Evolutionary conservation across 768 basidiomycete genomes (phyloP).

Genomic region (Rhodotorula taiwanensis): DNA sequence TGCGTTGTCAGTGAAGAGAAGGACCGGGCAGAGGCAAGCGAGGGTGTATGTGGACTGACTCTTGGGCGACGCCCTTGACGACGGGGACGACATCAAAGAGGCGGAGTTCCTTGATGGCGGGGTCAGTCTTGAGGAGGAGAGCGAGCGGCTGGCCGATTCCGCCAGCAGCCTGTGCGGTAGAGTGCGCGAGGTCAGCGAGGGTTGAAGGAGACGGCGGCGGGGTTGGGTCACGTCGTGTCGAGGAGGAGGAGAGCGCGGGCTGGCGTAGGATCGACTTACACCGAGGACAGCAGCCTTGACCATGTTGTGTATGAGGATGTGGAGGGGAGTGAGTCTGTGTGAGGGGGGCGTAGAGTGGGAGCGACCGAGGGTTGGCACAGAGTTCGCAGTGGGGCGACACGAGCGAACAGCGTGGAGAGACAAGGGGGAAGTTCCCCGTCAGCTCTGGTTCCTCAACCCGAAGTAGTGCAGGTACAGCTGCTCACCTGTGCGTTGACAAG

Average conservation of each 20-base stretch:
- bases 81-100: conserved; percentile 90
- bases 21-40: too few species aligned
- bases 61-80: conserved; percentile 63
- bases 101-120: conserved; percentile 54
- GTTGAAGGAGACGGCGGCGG: not conserved
- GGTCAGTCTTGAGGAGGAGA: conserved; percentile 67
- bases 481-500: too few species aligned
- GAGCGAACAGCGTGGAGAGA: not conserved
- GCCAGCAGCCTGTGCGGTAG: conserved; percentile 44
- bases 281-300: conserved; percentile 90
- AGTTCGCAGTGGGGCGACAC: not conserved
- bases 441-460: too few species aligned
- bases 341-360: not conserved
- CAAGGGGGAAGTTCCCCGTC: not conserved
- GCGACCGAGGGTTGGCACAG: not conserved
- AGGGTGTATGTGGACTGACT: conserved; percentile 42
- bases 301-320: conserved; percentile 45
- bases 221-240: not conserved
- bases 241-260: not conserved
- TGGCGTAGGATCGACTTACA: conserved; percentile 13
- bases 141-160: conserved; percentile 96
- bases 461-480: too few species aligned
- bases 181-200: too few species aligned
- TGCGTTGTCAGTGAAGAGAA: too few species aligned
- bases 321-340: conserved; percentile 1